A percentile compares a stretch with the other conserved stretches of the same genome.
Evolutionary conservation across 2,329 filamentous ascomycete species (phyloP).

Genomic region (Monosporascus sp.): DNA sequence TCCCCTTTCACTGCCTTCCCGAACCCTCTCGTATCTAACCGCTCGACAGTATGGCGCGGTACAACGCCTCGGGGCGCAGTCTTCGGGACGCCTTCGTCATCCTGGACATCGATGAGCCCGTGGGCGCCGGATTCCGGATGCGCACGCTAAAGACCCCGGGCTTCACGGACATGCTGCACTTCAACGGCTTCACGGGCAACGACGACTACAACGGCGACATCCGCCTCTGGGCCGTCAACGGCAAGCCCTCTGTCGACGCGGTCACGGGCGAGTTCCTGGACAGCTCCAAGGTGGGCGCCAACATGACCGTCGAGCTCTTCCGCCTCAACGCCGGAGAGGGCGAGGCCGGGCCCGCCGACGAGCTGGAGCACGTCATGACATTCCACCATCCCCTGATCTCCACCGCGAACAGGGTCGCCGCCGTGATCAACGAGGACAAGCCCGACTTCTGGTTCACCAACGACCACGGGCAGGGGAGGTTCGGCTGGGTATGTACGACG

Average conservation of each 20-base stretch:
- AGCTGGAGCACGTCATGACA: slow-evolving; percentile 19
- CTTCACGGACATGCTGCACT: slow-evolving; percentile 25
- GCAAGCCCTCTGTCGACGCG: slow-evolving; percentile 19
- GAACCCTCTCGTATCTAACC: not conserved
- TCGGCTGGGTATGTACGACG: slow-evolving; percentile 11
- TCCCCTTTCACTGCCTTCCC: too few species aligned
- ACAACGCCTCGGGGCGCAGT: slow-evolving; percentile 25
- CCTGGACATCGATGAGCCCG: slow-evolving; percentile 27
- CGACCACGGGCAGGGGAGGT: slow-evolving; percentile 16
- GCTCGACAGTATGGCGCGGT: slow-evolving; percentile 3
- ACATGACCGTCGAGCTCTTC: slow-evolving; percentile 16
- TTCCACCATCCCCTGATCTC: slow-evolving; percentile 13
- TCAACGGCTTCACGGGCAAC: slow-evolving; percentile 25
- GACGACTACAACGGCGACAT: slow-evolving; percentile 16
- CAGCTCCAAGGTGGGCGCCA: slow-evolving; percentile 8
- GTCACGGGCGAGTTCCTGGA: slow-evolving; percentile 12
- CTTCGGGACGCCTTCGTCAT: slow-evolving; percentile 26
- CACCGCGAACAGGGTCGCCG: slow-evolving; percentile 21
- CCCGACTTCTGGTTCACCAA: slow-evolving; percentile 21
- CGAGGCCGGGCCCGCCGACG: not conserved
- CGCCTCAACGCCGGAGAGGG: slow-evolving; percentile 1
- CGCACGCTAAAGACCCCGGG: slow-evolving; percentile 20
- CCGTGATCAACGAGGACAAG: slow-evolving; percentile 8
- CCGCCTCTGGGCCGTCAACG: slow-evolving; percentile 20
- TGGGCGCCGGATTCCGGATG: slow-evolving; percentile 11